These are phyloP conservation scores for Mucor racemosus DNA, from an alignment of 371 early-diverging fungal species.

Conservation along the genomic window DNA sequence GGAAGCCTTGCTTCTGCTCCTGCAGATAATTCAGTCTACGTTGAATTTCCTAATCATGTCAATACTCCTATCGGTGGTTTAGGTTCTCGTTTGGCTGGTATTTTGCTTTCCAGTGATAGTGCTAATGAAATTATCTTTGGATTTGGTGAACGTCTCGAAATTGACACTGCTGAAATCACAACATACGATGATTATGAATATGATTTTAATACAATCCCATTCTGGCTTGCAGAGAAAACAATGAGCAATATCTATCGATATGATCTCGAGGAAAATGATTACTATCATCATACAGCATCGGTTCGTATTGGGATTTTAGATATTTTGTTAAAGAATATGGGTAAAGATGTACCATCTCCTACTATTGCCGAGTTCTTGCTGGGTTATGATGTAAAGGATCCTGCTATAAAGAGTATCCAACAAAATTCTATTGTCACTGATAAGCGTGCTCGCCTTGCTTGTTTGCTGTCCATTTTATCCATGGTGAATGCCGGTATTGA, in stretches of 20 bases:
- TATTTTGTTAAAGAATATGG: conserved; percentile 64
- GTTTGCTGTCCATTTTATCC: conserved; percentile 72
- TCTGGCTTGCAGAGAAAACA: conserved; percentile 35
- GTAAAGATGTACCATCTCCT: conserved; percentile 48
- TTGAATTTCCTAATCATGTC: conserved; percentile 17
- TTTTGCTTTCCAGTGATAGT: conserved; percentile 64
- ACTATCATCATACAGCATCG: conserved; percentile 28
- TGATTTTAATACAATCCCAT: conserved; percentile 40
- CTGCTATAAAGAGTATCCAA: conserved; percentile 29
- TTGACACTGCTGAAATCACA: conserved; percentile 53
- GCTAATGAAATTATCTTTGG: conserved; percentile 72
- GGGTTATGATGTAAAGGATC: conserved; percentile 65
- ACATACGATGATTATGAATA: conserved; percentile 38
- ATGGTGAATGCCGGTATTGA: conserved; percentile 38
- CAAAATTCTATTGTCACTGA: conserved; percentile 23
- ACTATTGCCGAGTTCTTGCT: conserved; percentile 86
- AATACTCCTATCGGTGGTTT: conserved; percentile 45
- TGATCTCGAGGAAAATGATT: neutral
- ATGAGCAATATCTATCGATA: conserved; percentile 21
- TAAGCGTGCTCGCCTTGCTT: conserved; percentile 38
- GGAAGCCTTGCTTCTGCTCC: conserved; percentile 55
- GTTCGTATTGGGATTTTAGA: conserved; percentile 77
- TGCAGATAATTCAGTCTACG: neutral
- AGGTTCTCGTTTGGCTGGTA: conserved; percentile 70
- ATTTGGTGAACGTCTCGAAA: conserved; percentile 72